These are phyloP conservation scores for Candida patagonica DNA, from an alignment of 805 yeast genomes.

Conservation along the genomic window DNA sequence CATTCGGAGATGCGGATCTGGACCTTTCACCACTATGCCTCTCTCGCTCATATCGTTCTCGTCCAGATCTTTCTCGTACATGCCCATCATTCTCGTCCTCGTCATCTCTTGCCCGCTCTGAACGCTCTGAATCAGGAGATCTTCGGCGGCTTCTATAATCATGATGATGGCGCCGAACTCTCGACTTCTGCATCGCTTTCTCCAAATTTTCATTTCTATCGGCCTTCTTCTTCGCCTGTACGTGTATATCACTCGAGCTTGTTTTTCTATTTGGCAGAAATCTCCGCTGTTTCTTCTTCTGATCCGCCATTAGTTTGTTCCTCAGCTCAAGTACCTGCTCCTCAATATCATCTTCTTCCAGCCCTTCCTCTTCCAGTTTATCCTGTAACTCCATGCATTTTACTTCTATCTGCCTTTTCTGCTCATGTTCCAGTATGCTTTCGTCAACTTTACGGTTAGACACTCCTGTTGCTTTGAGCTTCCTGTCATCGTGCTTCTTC, in stretches of 20 bases:
- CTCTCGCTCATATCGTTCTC: too few relatives aligned
- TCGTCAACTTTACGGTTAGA: slow-evolving; percentile 18
- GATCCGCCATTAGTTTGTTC: slow-evolving; percentile 10
- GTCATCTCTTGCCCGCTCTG: not conserved
- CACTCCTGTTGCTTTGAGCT: slow-evolving; percentile 10
- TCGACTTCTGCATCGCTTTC: slow-evolving; percentile 7
- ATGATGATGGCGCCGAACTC: not conserved
- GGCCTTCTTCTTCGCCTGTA: slow-evolving; percentile 13
- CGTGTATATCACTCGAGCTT: slow-evolving; percentile 15
- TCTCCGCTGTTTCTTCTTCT: slow-evolving; percentile 4
- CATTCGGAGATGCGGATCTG: too few relatives aligned
- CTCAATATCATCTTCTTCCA: slow-evolving; percentile 17
- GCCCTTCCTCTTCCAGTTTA: slow-evolving; percentile 21
- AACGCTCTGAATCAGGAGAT: not conserved
- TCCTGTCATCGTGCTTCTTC: slow-evolving; percentile 4
- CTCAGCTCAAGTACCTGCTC: slow-evolving; percentile 14
- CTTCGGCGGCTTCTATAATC: slow-evolving; percentile 5
- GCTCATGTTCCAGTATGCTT: slow-evolving; percentile 21
- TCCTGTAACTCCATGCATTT: slow-evolving; percentile 22
- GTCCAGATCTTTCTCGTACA: too few relatives aligned
- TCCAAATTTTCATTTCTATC: slow-evolving; percentile 13
- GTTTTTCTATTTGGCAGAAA: not conserved
- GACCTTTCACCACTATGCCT: too few relatives aligned
- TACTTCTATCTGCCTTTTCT: slow-evolving; percentile 22
- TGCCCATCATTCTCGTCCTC: too few relatives aligned